Base-by-base conservation (phyloP, 371 early-diverging fungal species). In the Pancytospora epiphaga region DNA sequence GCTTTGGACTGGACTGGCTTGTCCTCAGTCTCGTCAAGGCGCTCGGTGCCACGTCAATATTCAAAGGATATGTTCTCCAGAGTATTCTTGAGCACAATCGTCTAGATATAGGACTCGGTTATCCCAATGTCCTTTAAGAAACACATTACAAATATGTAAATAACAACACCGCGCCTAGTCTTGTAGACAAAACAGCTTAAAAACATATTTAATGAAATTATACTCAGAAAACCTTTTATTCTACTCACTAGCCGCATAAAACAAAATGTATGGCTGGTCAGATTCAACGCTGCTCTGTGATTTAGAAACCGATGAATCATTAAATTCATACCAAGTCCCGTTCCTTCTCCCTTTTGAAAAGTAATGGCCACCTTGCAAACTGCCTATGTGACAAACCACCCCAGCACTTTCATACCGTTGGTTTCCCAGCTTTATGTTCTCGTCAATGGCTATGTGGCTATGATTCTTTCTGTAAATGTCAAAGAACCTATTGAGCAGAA, bases 341-440 rank as follows among this genome's bases (percentile, higher is more conserved):
- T 34, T 22, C 62, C 70, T 40, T 69, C 70, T 72, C 4, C 30
- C 49, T 52, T 63, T 40, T 47, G 78, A 47, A 66, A 43, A 52
- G 60, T 78, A 78, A 37, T 78, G 78, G 3, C 78, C 78, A 15
- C 32, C 54, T 32, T 58, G 58, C 18, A 78, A 29, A 29, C 25
- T 58, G 34, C 78, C 78, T 32, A 3, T 66, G 32, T 78, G 78
- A 58, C 78, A 75, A 18, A 74, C 66, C 40, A 67, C 47, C 12
- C 75, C 78, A 37, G 62, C 61, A 33, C 58, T 32, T n/a, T 47
- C 51, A 43, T 72, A 78, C 15, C 19, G 61, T 3, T 36, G 50
- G 4, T 65, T 66, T 37, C 56, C 43, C 18, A 78, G 27, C 0
- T 57, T 37, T 19, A 78, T 65, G 30, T 50, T 40, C 56, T 66